Evolutionary conservation across 2,329 filamentous ascomycete species (phyloP), one percentile per base, ranked within the genome.

Genomic region (Cercospora sojina): DNA sequence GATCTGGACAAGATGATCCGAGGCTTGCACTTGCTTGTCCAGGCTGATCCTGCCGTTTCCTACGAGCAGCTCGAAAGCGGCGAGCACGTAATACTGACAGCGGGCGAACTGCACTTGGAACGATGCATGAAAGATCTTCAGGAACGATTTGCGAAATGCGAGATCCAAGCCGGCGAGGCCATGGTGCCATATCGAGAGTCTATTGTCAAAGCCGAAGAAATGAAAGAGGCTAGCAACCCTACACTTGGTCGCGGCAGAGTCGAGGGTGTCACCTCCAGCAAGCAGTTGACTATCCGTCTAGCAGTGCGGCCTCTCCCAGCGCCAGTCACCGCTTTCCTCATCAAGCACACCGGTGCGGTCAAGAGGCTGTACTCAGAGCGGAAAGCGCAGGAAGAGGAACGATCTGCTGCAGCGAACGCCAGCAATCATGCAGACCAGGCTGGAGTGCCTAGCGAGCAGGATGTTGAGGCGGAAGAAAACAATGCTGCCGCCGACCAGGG

Each of bases 181-280:
- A 98, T 99, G 68, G 95, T 99, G 13, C 95, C 95, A 0, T 99
- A 97, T 79, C 86, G 93, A 64, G 95, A 99, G 80, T 95, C 92
- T 0, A 97, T 96, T 66, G 89, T 97, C 47, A 72, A 73, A 43
- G 91, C 90, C 0, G 87, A 93, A 41, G 95, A 99, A 79, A 99
- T 99, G 95, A 89, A 93, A 25, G 88, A 93, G 1, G 91, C 92
- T 0, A 91, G 85, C 66, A 92, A 96, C 78, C 90, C 93, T 70
- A 91, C 96, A 12, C 84, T 97, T 18, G 93, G 93, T 1, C 86
- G 95, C 75, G 95, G 95, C 56, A 90, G 87, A 0, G 89, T 96
- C 0, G 82, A 93, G 25, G 87, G 87, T 4, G 83, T 88, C 9
- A 96, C 93, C 0, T 89, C 89, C 66, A 97, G 92, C 31, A 97